These are phyloP conservation scores for Termitomyces sp. DNA, from an alignment of 768 basidiomycete species.

Conservation along the genomic window DNA sequence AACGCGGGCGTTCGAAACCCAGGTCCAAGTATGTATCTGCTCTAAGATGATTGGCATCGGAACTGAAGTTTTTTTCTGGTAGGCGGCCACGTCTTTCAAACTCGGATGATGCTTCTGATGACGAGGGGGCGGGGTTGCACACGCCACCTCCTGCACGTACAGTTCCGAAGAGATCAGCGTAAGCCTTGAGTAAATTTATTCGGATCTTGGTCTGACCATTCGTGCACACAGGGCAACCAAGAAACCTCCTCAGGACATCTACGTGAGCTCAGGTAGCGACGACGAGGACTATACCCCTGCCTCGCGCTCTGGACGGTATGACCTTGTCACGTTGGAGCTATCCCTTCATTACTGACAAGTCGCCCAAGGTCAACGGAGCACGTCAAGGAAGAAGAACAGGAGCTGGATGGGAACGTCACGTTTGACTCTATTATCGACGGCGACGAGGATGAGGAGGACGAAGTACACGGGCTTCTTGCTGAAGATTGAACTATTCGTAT, in stretches of 20 bases:
- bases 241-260: conserved; percentile 29
- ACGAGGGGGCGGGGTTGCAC: conserved; percentile 25
- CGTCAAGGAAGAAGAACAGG: conserved; percentile 36
- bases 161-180: conserved; percentile 60
- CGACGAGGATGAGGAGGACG: conserved; percentile 44
- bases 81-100: conserved; percentile 57
- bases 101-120: conserved; percentile 42
- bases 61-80: neutral
- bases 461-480: conserved; percentile 45
- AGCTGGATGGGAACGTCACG: conserved; percentile 28
- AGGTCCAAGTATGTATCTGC: conserved; percentile 36
- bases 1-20: conserved; percentile 26
- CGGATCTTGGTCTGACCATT: neutral
- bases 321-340: neutral
- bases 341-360: conserved; percentile 13
- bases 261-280: conserved; percentile 36
- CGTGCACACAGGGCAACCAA: conserved; percentile 31
- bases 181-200: conserved; percentile 20
- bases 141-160: conserved; percentile 39
- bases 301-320: conserved; percentile 16
- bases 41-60: neutral
- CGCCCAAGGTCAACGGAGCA: conserved; percentile 13
- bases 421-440: conserved; percentile 57
- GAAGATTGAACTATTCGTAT: conserved; percentile 17
- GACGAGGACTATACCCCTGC: conserved; percentile 27